Evolutionary conservation across 352 stramenopile genomes (phyloP).

Genomic region (Pythium myriotylum): DNA sequence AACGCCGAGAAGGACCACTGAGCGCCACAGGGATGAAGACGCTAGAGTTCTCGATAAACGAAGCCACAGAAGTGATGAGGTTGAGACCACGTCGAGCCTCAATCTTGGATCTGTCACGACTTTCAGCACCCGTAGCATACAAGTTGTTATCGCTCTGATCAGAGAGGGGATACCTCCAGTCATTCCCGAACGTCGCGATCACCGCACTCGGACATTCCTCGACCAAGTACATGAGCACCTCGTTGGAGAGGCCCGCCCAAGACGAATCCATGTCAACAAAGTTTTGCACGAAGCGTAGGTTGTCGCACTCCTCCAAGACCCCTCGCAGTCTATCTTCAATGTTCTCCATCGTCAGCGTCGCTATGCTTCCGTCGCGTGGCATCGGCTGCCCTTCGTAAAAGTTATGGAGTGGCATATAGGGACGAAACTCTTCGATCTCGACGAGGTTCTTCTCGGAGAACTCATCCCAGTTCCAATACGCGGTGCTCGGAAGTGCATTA

Average conservation of each 20-base stretch:
- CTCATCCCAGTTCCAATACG: slow-evolving; percentile 62
- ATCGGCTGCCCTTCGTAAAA: slow-evolving; percentile 67
- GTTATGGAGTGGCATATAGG: slow-evolving; percentile 80
- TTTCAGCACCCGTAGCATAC: slow-evolving; percentile 38
- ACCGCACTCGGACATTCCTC: slow-evolving; percentile 73
- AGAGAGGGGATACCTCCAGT: slow-evolving; percentile 69
- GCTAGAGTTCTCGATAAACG: slow-evolving; percentile 58
- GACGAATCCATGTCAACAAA: slow-evolving; percentile 84
- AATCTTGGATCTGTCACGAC: slow-evolving; percentile 60
- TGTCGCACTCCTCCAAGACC: slow-evolving; percentile 71
- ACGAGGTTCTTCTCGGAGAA: slow-evolving; percentile 61
- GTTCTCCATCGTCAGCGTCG: slow-evolving; percentile 53
- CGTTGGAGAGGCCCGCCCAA: slow-evolving; percentile 71
- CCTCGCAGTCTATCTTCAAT: slow-evolving; percentile 63
- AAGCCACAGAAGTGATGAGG: slow-evolving; percentile 56
- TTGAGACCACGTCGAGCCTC: slow-evolving; percentile 65
- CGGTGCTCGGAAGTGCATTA: slow-evolving; percentile 5
- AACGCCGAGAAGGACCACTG: slow-evolving; percentile 9
- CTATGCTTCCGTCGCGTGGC: slow-evolving; percentile 56
- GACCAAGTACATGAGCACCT: slow-evolving; percentile 69
- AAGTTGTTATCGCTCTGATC: slow-evolving; percentile 47
- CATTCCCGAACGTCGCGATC: slow-evolving; percentile 61
- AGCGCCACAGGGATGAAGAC: slow-evolving; percentile 66
- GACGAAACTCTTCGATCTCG: slow-evolving; percentile 76
- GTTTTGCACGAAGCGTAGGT: slow-evolving; percentile 60